Evolutionary conservation across 108 stramenopile species (phyloP), one percentile per base, ranked within the genome.

Genomic region (Mediolabrus comicus): DNA sequence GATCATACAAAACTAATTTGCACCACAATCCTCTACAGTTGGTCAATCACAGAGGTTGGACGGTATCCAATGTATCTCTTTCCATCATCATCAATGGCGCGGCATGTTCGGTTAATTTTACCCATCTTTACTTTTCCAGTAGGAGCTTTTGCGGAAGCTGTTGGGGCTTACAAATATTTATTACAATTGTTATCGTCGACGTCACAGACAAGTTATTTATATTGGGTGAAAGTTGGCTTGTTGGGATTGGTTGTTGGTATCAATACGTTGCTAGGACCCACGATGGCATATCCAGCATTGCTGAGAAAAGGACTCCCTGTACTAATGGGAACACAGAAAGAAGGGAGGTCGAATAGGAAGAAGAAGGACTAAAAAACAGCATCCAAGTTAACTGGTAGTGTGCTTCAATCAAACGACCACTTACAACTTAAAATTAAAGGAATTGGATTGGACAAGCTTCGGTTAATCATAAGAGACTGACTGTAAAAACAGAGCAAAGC

Each of bases 11-110:
- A 28, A 17, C 38, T 38, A 59, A 62, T 59, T 13, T 32, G 31
- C 32, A 24, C 41, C 14, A 17, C 31, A 22, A 66, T 84, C 17
- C 32, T 81, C 24, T 73, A 54, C 43, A 54, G 65, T 34, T 84
- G 80, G 80, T 65, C 76, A 17, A 14, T 81, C 12, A 81, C 80
- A 3, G 83, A 84, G 53, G 72, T 84, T 3, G 46, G 52, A n/a
- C 75, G 83, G 11, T 84, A 84, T 74, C 83, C 83, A 39, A 84
- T 84, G 83, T 84, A 84, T 46, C 60, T 84, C 28, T 67, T 84
- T 49, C 80, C 83, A 38, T 25, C 66, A 29, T 69, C 71, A 9
- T 5, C 31, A 0, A 14, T 65, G 29, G 66, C 61, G n/a, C 52
- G 83, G 52, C 60, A 33, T 31, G n/a, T 84, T 28, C 71, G 83